Conservation (phyloP, 495 filamentous ascomycete species). For the Thermothielavioides terrestris region DNA sequence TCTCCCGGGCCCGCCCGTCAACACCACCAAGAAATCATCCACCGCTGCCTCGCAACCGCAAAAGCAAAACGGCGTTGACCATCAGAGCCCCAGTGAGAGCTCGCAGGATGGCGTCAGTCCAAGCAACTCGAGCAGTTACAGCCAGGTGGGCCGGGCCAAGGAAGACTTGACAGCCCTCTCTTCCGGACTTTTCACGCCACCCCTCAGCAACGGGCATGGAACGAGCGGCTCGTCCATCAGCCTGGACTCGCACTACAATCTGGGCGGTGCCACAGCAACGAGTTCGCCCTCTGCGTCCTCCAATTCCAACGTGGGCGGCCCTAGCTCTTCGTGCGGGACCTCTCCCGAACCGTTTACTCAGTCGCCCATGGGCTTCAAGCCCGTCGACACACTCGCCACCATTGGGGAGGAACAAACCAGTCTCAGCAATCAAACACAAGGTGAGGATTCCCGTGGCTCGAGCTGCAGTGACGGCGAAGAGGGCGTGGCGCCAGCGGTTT, state of each 20-base stretch:
- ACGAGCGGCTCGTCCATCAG: conserved; percentile 46
- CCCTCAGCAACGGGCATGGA: conserved; percentile 27
- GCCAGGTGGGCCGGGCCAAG: conserved; percentile 22
- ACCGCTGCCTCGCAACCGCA: conserved; percentile 14
- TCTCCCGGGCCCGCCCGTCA: conserved; percentile 57
- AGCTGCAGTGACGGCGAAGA: too few species aligned
- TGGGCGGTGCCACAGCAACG: conserved; percentile 29
- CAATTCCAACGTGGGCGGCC: conserved; percentile 40
- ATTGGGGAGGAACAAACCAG: conserved; percentile 46
- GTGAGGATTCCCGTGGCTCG: conserved; percentile 19
- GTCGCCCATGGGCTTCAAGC: conserved; percentile 49
- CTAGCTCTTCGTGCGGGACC: conserved; percentile 71
- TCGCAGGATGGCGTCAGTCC: conserved; percentile 23
- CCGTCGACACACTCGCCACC: conserved; percentile 48
- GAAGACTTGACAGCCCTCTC: conserved; percentile 30
- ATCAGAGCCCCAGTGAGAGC: conserved; percentile 26
- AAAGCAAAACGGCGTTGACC: conserved; percentile 17
- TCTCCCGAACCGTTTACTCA: conserved; percentile 49
- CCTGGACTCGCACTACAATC: conserved; percentile 47
- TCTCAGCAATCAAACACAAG: conserved; percentile 19
- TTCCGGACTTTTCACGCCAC: conserved; percentile 23
- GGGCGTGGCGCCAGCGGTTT: too few species aligned
- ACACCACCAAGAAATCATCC: conserved; percentile 21
- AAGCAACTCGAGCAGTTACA: conserved; percentile 17
- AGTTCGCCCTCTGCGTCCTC: conserved; percentile 60